Conservation (phyloP, 1,284 basidiomycete genomes). For the Ustilago cynodontis region DNA sequence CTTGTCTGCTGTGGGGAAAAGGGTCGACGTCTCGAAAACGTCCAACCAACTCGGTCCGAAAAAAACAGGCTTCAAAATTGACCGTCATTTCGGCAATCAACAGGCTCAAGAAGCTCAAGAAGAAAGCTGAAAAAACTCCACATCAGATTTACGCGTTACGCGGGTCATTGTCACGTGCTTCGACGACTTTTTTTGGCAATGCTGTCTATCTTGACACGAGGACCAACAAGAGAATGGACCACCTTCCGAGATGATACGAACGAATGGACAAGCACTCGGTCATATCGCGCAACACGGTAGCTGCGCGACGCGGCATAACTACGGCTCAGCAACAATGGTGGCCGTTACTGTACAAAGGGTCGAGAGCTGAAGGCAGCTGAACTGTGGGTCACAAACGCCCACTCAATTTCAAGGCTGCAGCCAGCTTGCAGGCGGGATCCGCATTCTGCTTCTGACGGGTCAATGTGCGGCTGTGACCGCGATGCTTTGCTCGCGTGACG, state of each 20-base stretch:
- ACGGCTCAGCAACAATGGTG: no score
- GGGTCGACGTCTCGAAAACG: slow-evolving; percentile 3
- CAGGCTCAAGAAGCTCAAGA: slow-evolving; percentile 19
- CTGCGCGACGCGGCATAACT: no score
- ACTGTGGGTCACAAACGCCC: neutral
- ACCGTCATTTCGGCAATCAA: slow-evolving; percentile 10
- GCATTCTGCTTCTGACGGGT: no score
- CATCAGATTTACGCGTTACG: slow-evolving; percentile 38
- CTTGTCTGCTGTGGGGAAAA: slow-evolving; percentile 10
- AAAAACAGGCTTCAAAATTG: slow-evolving; percentile 35
- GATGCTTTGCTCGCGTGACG: slow-evolving; percentile 31
- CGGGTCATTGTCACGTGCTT: slow-evolving; percentile 41
- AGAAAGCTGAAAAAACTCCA: slow-evolving; percentile 33
- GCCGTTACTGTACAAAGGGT: no score
- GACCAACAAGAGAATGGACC: no score
- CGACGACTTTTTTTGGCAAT: neutral
- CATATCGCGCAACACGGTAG: no score
- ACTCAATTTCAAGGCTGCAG: neutral
- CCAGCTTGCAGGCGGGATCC: no score
- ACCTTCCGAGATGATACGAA: no score
- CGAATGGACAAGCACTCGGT: no score
- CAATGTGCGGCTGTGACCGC: no score
- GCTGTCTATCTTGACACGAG: neutral
- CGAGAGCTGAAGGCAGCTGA: no score
- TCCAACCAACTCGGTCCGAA: slow-evolving; percentile 6